A percentile compares a stretch with the other conserved stretches of the same genome.
phyloP scores from a whole-genome alignment of 192 early-diverging fungal species.

The Martensiomyces pterosporus region DNA sequence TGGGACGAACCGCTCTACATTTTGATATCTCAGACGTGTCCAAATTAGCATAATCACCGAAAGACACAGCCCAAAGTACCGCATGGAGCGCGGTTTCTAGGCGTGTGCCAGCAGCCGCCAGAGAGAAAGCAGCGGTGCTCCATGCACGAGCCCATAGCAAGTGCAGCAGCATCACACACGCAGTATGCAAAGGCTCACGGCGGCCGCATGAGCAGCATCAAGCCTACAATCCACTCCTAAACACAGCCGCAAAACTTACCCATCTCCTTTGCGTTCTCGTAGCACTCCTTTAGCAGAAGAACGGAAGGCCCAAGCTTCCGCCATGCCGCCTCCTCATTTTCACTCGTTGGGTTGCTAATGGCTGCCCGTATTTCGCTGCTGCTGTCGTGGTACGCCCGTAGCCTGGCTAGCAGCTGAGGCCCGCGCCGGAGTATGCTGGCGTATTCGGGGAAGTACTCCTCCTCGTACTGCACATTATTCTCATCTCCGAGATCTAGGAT shows the following conservation, averaged over 20 bases:
- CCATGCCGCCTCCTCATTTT: slow-evolving; percentile 90
- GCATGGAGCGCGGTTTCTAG: no score
- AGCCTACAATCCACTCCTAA: not conserved
- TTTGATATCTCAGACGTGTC: not conserved
- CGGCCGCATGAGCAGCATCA: not conserved
- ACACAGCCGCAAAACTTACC: slow-evolving; percentile 49
- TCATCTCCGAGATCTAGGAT: slow-evolving; percentile 44
- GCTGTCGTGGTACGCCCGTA: slow-evolving; percentile 35
- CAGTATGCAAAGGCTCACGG: no score
- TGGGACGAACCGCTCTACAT: slow-evolving; percentile 60
- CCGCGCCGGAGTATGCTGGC: slow-evolving; percentile 20
- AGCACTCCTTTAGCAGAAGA: slow-evolving; percentile 71
- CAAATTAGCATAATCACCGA: not conserved
- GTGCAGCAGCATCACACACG: not conserved
- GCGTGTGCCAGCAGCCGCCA: no score
- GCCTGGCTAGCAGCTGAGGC: slow-evolving; percentile 25
- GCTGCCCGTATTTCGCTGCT: slow-evolving; percentile 56
- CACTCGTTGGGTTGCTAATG: slow-evolving; percentile 74
- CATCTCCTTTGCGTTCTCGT: slow-evolving; percentile 70
- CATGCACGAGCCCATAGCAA: not conserved
- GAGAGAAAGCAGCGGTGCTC: no score
- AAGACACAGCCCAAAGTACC: no score
- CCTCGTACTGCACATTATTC: slow-evolving; percentile 26
- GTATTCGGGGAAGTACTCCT: slow-evolving; percentile 29
- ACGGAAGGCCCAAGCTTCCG: slow-evolving; percentile 77